Base-by-base conservation (phyloP, 2,329 filamentous ascomycete species). In the Colletotrichum higginsianum region DNA sequence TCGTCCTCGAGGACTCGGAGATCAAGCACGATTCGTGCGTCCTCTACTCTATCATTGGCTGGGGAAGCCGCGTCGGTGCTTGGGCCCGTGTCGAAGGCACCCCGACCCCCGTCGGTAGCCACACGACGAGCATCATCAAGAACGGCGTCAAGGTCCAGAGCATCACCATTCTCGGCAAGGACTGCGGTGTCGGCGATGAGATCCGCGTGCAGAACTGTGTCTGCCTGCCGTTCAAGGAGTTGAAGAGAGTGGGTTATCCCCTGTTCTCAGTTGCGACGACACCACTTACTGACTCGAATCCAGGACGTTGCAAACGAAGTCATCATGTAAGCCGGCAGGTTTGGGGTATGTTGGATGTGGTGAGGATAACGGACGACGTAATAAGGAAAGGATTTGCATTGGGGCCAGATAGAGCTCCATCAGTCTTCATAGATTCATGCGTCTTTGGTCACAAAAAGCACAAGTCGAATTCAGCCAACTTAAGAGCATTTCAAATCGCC, bases 141-240 rank as follows among this genome's bases (percentile, higher is more conserved):
- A 97, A 98, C 79, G 96, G 96, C 62, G 92, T 98, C 83, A 98
- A 98, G 88, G 96, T 99, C 62, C 96, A 98, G 87, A 97, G 94
- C 82, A 96, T 98, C 80, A 98, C 96, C 57, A 99, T 98, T 76
- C 84, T 99, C 74, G 96, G 96, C 80, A 98, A 98, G 87, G 96
- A 99, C 83, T 98, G 96, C 79, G 90, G 87, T 67, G 96, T 98
- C 40, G 95, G 93, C 4, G 96, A 99, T 78, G 96, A 98, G 84
- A 92, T 98, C 13, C 91, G 95, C 74, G 95, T 99, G 77, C 96
- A 98, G 86, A 98, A 99, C 86, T 99, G 96, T 82, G 92, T 99
- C 72, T 98, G 96, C 85, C 84, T 99, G 86, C 96, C 96, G 12
- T 98, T 95, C 84, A 99, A 99, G 89, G 96, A 98, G 86, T 85